These are phyloP conservation scores for Quercus ilex DNA, from an alignment of 306 rosid genomes.

Conservation along the genomic window DNA sequence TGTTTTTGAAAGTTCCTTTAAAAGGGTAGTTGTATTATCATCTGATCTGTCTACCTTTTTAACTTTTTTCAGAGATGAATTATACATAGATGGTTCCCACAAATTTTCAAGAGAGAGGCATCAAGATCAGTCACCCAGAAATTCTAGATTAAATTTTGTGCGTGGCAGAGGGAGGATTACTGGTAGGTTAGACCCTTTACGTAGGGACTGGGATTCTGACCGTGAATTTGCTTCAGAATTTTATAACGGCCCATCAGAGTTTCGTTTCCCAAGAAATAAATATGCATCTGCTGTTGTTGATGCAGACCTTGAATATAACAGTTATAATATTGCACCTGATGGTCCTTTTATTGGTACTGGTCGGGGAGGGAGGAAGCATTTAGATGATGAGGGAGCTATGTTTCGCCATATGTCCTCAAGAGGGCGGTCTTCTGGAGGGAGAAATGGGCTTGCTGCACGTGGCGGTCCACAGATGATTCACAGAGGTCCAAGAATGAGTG, in stretches of 20 bases:
- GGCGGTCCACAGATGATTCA: conserved; percentile 51
- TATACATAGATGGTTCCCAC: conserved; percentile 46
- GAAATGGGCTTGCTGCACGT: conserved; percentile 29
- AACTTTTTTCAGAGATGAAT: conserved; percentile 61
- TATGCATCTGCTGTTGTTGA: conserved; percentile 49
- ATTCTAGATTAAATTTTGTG: conserved; percentile 54
- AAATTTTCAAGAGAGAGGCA: conserved; percentile 68
- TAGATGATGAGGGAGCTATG: conserved; percentile 51
- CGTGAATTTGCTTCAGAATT: conserved; percentile 57
- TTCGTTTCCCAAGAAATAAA: conserved; percentile 59
- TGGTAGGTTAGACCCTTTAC: conserved; percentile 30
- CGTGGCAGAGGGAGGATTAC: conserved; percentile 68
- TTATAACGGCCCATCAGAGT: conserved; percentile 61
- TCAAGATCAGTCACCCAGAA: conserved; percentile 61
- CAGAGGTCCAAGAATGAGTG: conserved; percentile 54
- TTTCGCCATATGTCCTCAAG: conserved; percentile 51
- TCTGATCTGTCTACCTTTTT: conserved; percentile 2
- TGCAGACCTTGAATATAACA: conserved; percentile 50
- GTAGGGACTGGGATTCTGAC: conserved; percentile 65
- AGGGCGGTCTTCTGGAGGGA: conserved; percentile 68
- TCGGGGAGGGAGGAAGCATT: conserved; percentile 60
- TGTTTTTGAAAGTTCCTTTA: background rate
- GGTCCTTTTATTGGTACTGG: conserved; percentile 55
- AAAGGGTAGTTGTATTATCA: conserved; percentile 2
- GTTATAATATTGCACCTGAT: conserved; percentile 46